These are phyloP conservation scores for Mallotus repandus DNA, from an alignment of 441 rosid species.

Conservation along the genomic window DNA sequence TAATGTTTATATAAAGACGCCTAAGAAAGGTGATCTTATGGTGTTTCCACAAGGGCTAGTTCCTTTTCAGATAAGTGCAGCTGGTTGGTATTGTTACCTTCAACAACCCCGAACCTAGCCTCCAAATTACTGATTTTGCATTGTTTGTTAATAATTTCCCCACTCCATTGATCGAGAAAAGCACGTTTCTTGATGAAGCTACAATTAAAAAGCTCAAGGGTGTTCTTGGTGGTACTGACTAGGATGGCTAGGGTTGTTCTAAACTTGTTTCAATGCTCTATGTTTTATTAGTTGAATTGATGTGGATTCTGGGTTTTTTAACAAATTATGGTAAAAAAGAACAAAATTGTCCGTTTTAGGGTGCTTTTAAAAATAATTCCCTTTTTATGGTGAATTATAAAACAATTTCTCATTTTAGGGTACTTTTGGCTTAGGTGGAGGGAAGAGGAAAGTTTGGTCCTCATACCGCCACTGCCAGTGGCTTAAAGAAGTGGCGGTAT, in stretches of 20 bases:
- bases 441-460: too few species aligned
- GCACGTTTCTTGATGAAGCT: slow-evolving; percentile 67
- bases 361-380: too few species aligned
- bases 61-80: slow-evolving; percentile 67
- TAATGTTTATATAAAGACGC: slow-evolving; percentile 53
- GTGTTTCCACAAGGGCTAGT: slow-evolving; percentile 78
- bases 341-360: too few species aligned
- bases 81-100: slow-evolving; percentile 55
- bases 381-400: too few species aligned
- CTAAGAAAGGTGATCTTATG: slow-evolving; percentile 57
- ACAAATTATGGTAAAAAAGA: too few species aligned
- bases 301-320: neutral
- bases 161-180: slow-evolving; percentile 42
- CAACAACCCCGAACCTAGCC: slow-evolving; percentile 59
- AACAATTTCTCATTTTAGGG: too few species aligned
- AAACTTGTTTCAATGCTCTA: neutral
- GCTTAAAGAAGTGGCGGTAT: too few species aligned
- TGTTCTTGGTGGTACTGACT: slow-evolving; percentile 80
- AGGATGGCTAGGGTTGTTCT: slow-evolving; percentile 8
- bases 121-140: slow-evolving; percentile 69
- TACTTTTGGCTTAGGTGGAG: too few species aligned
- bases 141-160: slow-evolving; percentile 57
- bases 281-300: neutral
- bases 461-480: too few species aligned
- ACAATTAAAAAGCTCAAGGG: slow-evolving; percentile 76